A percentile compares a stretch with the other conserved stretches of the same genome.
Evolutionary conservation across 1,139 yeast species (phyloP).

Genomic region (Debaryomyces coudertii): DNA sequence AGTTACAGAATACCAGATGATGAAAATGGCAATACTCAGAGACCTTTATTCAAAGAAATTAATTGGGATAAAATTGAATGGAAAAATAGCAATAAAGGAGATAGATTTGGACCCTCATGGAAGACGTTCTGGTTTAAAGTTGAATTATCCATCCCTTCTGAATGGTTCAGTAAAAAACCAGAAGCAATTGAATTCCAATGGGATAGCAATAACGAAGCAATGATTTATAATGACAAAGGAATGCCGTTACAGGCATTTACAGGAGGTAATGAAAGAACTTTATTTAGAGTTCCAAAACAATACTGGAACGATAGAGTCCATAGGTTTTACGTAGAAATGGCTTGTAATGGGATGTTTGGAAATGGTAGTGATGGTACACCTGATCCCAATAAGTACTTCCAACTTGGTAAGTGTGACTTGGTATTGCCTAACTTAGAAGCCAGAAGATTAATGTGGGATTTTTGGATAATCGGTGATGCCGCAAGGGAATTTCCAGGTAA

Average conservation of each 20-base stretch:
- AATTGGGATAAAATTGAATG: constrained; percentile 46
- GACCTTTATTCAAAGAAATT: constrained; percentile 80
- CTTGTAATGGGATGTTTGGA: constrained; percentile 96
- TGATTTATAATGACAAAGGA: constrained; percentile 70
- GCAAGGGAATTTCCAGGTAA: constrained; percentile 80
- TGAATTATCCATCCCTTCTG: constrained; percentile 59
- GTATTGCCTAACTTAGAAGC: constrained; percentile 84
- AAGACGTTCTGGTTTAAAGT: constrained; percentile 92
- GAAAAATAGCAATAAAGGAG: constrained; percentile 66
- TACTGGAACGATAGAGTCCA: constrained; percentile 46
- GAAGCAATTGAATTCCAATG: constrained; percentile 72
- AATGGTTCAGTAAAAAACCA: constrained; percentile 52
- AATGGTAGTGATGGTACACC: constrained; percentile 65
- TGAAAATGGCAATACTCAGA: constrained; percentile 46
- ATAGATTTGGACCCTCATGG: constrained; percentile 94
- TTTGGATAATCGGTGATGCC: constrained; percentile 87
- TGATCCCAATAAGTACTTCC: constrained; percentile 69
- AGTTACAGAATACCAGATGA: constrained; percentile 68
- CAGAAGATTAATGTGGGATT: constrained; percentile 74
- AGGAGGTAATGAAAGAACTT: constrained; percentile 80
- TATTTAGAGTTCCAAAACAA: constrained; percentile 66
- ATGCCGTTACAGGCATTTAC: constrained; percentile 81
- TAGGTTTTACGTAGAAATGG: constrained; percentile 78
- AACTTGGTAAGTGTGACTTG: constrained; percentile 70
- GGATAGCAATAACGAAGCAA: constrained; percentile 87